Conservation (phyloP, 2,329 filamentous ascomycete species). For the Pseudophaeomoniella oleicola region DNA sequence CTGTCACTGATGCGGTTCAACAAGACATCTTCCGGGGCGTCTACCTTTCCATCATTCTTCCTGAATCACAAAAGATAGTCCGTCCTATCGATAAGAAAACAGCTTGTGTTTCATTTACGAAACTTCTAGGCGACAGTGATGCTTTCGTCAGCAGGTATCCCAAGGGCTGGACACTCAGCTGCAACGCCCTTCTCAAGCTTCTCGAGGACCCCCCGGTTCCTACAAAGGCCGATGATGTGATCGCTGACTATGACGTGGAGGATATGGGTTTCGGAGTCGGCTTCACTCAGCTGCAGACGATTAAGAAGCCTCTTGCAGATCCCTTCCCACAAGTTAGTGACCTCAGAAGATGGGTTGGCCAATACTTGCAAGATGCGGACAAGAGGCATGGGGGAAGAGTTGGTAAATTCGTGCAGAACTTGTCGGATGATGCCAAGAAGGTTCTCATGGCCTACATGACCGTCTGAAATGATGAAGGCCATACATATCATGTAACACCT, state of each 20-base stretch:
- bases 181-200: conserved; percentile 74
- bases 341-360: conserved; percentile 66
- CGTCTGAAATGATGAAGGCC: conserved; percentile 5
- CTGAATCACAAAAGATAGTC: conserved; percentile 75
- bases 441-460: conserved; percentile 33
- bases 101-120: conserved; percentile 84
- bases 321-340: conserved; percentile 80
- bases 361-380: conserved; percentile 66
- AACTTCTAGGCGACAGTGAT: conserved; percentile 73
- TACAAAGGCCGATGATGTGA: conserved; percentile 56
- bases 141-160: conserved; percentile 70
- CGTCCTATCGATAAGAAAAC: conserved; percentile 84
- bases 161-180: conserved; percentile 85
- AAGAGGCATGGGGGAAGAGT: conserved; percentile 56
- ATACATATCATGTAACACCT: too few species aligned
- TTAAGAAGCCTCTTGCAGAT: conserved; percentile 58
- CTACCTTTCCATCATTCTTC: conserved; percentile 76
- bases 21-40: conserved; percentile 37
- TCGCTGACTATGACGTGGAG: conserved; percentile 81
- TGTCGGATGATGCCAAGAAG: conserved; percentile 44
- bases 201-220: conserved; percentile 75
- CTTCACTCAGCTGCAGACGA: conserved; percentile 86
- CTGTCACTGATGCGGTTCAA: conserved; percentile 69
- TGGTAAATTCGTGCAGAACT: conserved; percentile 55
- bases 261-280: conserved; percentile 90